Base-by-base conservation (phyloP, 306 rosid genomes). In the Dryas alaskensis region DNA sequence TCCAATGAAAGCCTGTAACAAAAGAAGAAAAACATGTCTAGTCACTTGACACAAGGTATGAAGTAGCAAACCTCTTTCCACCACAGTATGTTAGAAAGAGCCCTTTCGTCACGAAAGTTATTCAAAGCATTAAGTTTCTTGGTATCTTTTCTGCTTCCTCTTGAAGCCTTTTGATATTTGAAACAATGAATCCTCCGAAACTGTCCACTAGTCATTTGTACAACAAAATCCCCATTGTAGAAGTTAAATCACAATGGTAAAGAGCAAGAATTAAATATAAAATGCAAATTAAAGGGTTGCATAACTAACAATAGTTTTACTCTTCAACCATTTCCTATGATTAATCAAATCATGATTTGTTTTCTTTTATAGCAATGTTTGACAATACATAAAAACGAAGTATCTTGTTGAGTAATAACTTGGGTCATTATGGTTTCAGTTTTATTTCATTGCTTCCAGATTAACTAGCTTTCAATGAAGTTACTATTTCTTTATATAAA, bases 11-110 rank as follows among this genome's bases (percentile, higher is more conserved):
- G 40, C 43, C 45, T 47, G 40, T 19, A 58, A 13, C 3, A 16
- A 65, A 44, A 22, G 46, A 67, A 45, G 6, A 4, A 16, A 59
- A 49, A 22, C 39, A 73, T 79, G 44, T 65, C 60, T 10, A 60
- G 25, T 52, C 54, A 77, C 62, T 48, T 57, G 37, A 74, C 44
- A 17, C 65, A 16, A 70, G 4, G 25, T 22, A 45, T 53, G 57
- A 48, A 64, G 42, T 55, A 79, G 58, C 63, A 13, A 31, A 91
- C 98, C 96, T 89, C 94, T 78, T 89, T 89, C 97, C 98, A 91
- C 97, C 98, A 93, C 42, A 84, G 27, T 73, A 93, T 82, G 84
- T 87, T 89, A 82, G 91, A 82, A 76, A 89, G 83, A 72, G 79
- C 87, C 79, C 87, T 93, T 80, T 93, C 96, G 65, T 85, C 87